A percentile compares a stretch with the other conserved stretches of the same genome.
Conservation (phyloP, 305 asterid genomes). For the Fraxinus paxiana region DNA sequence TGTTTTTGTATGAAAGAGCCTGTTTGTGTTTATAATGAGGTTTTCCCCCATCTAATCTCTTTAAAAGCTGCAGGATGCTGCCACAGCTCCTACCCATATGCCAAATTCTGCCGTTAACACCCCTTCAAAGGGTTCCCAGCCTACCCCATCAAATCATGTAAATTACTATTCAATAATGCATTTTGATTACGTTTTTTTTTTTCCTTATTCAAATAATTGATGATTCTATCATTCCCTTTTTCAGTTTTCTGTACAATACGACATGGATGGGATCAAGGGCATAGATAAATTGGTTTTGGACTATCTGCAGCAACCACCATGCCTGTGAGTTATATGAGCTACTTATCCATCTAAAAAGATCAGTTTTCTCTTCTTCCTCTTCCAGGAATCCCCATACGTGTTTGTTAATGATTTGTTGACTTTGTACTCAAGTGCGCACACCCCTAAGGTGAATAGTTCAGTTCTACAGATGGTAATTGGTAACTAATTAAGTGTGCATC, state of each 20-base stretch:
- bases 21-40: neutral
- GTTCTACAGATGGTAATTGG: neutral
- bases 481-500: neutral
- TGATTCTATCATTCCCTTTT: constrained; percentile 22
- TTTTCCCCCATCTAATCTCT: neutral
- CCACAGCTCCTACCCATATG: constrained; percentile 38
- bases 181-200: constrained; percentile 11
- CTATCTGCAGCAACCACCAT: constrained; percentile 57
- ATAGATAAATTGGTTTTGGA: constrained; percentile 38
- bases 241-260: constrained; percentile 50
- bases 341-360: constrained; percentile 13
- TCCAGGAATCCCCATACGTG: constrained; percentile 9
- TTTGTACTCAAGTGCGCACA: neutral
- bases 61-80: constrained; percentile 54
- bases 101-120: constrained; percentile 51
- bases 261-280: constrained; percentile 44
- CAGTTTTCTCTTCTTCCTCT: constrained; percentile 10
- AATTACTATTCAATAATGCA: constrained; percentile 15
- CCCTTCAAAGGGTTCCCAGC: constrained; percentile 58
- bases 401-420: constrained; percentile 12
- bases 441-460: neutral
- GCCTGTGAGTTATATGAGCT: constrained; percentile 53
- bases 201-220: constrained; percentile 4
- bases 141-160: constrained; percentile 51
- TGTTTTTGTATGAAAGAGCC: neutral